Evolutionary conservation across 108 stramenopile species (phyloP).

Genomic region (Conticribra guillardii): DNA sequence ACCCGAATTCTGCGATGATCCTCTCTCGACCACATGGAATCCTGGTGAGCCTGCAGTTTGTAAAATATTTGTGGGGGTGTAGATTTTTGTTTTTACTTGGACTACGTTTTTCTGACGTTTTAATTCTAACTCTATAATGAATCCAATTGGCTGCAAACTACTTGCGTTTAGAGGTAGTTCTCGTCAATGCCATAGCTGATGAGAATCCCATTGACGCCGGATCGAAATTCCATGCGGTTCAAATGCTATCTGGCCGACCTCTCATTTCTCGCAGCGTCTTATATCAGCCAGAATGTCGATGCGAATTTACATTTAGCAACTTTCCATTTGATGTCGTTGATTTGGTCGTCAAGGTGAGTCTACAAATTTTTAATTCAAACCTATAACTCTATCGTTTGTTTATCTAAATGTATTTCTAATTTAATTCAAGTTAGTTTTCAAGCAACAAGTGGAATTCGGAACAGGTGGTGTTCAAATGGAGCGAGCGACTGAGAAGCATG

Average conservation of each 20-base stretch:
- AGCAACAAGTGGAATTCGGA: conserved; percentile 47
- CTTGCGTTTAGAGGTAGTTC: conserved; percentile 36
- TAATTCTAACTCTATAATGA: too few species aligned
- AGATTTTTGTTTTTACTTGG: too few species aligned
- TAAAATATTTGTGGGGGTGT: too few species aligned
- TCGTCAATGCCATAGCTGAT: conserved; percentile 38
- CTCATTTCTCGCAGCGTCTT: conserved; percentile 35
- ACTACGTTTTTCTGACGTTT: too few species aligned
- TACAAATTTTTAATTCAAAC: too few species aligned
- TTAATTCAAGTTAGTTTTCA: too few species aligned
- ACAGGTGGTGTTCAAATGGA: conserved; percentile 39
- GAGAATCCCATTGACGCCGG: conserved; percentile 39
- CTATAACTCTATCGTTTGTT: too few species aligned
- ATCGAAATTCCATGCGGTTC: conserved; percentile 35
- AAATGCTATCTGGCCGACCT: conserved; percentile 35
- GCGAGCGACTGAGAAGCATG: conserved; percentile 12
- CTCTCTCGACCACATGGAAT: conserved; percentile 43
- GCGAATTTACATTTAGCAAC: conserved; percentile 39
- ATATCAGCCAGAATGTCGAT: conserved; percentile 48
- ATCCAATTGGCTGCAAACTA: too few species aligned
- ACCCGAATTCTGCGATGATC: conserved; percentile 9
- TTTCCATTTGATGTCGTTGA: conserved; percentile 49
- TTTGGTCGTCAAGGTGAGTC: conserved; percentile 45
- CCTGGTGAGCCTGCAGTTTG: too few species aligned
- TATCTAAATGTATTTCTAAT: too few species aligned